phyloP scores from a whole-genome alignment of 331 rosid species.

The Acacia pycnantha region DNA sequence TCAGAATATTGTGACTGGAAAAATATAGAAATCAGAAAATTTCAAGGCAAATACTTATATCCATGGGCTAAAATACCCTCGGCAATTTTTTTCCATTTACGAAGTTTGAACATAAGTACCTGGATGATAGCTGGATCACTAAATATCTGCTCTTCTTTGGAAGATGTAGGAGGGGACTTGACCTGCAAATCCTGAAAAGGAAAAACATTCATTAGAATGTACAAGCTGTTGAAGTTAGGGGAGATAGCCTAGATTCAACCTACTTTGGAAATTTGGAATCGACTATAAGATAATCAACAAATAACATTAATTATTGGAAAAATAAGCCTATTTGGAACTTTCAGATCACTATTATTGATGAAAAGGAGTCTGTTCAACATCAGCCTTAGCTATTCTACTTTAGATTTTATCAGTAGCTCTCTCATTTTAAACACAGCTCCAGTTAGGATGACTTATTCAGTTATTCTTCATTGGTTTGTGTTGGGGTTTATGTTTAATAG shows the following conservation, averaged over 20 bases:
- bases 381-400: background rate
- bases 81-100: background rate
- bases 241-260: background rate
- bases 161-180: constrained; percentile 49
- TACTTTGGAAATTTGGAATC: background rate
- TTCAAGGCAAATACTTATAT: background rate
- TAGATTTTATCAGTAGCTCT: constrained; percentile 1
- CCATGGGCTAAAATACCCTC: background rate
- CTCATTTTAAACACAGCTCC: background rate
- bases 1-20: constrained; percentile 49
- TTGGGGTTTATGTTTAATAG: background rate
- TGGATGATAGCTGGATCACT: constrained; percentile 73
- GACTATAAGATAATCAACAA: background rate
- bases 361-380: background rate
- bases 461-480: background rate
- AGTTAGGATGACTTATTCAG: background rate
- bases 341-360: background rate
- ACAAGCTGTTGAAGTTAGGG: constrained; percentile 1
- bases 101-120: constrained; percentile 34
- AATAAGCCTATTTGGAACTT: background rate
- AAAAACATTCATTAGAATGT: constrained; percentile 28
- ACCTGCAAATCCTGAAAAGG: constrained; percentile 76
- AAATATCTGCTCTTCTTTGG: constrained; percentile 41
- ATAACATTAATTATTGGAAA: background rate
- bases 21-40: background rate